Percentiles rank a stretch among this genome's conserved stretches.
phyloP scores from a whole-genome alignment of 1,284 basidiomycete genomes.

The Rhodotorula sp. region DNA sequence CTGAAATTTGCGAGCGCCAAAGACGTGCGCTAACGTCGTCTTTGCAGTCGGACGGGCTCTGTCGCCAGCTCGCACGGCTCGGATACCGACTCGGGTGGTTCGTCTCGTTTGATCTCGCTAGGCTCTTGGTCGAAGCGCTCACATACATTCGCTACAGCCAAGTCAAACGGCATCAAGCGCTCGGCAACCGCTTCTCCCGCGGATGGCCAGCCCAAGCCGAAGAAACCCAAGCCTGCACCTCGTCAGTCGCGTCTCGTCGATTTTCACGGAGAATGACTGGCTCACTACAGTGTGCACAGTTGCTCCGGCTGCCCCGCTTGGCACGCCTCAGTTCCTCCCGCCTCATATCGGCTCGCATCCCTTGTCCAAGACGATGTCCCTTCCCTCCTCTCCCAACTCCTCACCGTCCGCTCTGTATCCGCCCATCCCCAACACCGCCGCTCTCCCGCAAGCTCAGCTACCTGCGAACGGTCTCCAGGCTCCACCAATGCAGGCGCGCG shows the following conservation, averaged over 20 bases:
- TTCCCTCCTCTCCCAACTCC: conserved; percentile 28
- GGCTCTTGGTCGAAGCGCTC: too few relatives aligned
- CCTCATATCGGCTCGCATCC: conserved; percentile 34
- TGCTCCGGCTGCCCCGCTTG: neutral
- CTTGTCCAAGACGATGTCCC: conserved; percentile 36
- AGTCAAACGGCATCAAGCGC: conserved; percentile 24
- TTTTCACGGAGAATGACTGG: fast-evolving
- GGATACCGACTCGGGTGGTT: conserved; percentile 16
- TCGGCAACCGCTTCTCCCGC: conserved; percentile 7
- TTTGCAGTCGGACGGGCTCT: conserved; percentile 1
- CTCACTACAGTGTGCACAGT: neutral
- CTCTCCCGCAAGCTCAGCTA: neutral
- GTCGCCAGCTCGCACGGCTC: conserved; percentile 17
- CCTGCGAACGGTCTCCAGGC: neutral
- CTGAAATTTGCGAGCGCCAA: fast-evolving
- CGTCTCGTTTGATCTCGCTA: neutral
- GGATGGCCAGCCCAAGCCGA: conserved; percentile 15
- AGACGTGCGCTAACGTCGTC: neutral
- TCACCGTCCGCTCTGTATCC: neutral
- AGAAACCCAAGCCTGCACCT: conserved; percentile 31
- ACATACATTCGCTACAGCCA: conserved; percentile 1
- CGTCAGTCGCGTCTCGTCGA: neutral
- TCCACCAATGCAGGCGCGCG: conserved; percentile 8
- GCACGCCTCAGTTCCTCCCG: conserved; percentile 1
- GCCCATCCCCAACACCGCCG: neutral